Conservation (phyloP, 176 grass and related monocot genomes). For the Triticum dicoccoides region DNA sequence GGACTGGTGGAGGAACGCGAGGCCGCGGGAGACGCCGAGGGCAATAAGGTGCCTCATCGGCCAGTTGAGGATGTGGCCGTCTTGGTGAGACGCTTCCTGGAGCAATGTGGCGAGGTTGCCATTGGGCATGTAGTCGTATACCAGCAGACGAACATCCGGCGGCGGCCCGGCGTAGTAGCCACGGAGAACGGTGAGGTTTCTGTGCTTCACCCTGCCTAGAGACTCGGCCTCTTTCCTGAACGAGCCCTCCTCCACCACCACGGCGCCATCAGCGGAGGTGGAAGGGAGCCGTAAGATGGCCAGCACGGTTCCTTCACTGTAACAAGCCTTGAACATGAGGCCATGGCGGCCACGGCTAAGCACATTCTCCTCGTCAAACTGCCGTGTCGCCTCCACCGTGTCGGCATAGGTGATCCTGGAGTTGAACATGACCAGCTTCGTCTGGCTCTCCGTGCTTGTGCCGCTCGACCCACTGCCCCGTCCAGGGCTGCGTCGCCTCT, state of each 20-base stretch:
- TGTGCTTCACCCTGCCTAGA: conserved; percentile 95
- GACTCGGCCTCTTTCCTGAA: conserved; percentile 96
- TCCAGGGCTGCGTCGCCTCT: conserved; percentile 76
- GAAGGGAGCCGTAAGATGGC: conserved; percentile 88
- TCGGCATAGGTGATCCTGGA: conserved; percentile 87
- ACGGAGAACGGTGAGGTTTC: conserved; percentile 88
- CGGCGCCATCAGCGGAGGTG: conserved; percentile 75
- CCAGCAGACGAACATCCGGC: conserved; percentile 82
- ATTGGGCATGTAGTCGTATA: conserved; percentile 99
- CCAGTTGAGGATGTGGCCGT: conserved; percentile 97
- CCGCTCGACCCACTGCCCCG: conserved; percentile 89
- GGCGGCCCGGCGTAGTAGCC: conserved; percentile 97
- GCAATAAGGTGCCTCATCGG: conserved; percentile 98
- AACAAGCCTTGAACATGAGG: conserved; percentile 97
- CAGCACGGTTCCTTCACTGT: conserved; percentile 82
- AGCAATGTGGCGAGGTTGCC: conserved; percentile 94
- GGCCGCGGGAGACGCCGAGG: conserved; percentile 78
- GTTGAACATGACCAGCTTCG: conserved; percentile 93
- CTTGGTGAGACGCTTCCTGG: conserved; percentile 95
- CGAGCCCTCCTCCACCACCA: conserved; percentile 83
- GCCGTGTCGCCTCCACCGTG: conserved; percentile 77
- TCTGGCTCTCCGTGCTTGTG: conserved; percentile 62
- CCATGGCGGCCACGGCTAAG: conserved; percentile 93
- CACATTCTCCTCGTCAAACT: conserved; percentile 95
- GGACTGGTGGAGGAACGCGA: conserved; percentile 83